Conservation (phyloP, 768 basidiomycete species). For the Rhodocollybia butyracea region DNA sequence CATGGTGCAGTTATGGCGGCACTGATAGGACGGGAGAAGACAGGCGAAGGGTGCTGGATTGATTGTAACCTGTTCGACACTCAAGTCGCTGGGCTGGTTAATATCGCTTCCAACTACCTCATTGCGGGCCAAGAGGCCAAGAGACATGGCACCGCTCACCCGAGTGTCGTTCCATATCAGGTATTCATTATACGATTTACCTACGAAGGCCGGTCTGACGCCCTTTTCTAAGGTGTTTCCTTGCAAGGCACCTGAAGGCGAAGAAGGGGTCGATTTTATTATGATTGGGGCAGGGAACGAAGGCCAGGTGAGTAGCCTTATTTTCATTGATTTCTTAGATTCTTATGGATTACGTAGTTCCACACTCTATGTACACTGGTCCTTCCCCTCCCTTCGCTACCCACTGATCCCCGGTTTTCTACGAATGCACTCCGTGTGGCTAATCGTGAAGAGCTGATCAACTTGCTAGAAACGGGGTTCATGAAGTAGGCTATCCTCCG, state of each 20-base stretch:
- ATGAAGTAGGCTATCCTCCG: too few species aligned
- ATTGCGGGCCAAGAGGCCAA: conserved; percentile 80
- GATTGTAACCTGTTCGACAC: conserved; percentile 92
- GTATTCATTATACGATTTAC: too few species aligned
- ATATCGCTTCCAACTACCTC: conserved; percentile 92
- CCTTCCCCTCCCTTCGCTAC: conserved; percentile 58
- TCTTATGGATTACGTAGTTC: conserved; percentile 47
- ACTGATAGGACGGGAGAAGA: conserved; percentile 75
- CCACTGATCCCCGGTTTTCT: conserved; percentile 57
- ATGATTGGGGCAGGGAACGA: conserved; percentile 96
- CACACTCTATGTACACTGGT: conserved; percentile 60
- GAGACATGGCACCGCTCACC: conserved; percentile 90
- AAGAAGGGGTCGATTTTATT: conserved; percentile 61
- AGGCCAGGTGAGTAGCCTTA: conserved; percentile 61
- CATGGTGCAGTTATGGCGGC: conserved; percentile 94
- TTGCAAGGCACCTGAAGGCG: conserved; percentile 41
- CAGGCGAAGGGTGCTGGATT: conserved; percentile 86
- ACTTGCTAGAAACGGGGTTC: conserved; percentile 54
- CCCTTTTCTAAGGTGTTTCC: conserved; percentile 54
- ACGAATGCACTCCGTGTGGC: conserved; percentile 75
- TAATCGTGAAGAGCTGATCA: conserved; percentile 67
- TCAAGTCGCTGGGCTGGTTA: conserved; percentile 89
- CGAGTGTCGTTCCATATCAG: conserved; percentile 92
- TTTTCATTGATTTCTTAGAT: too few species aligned
- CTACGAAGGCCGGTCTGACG: too few species aligned